Conservation (phyloP, 352 stramenopile species). For the Pythium volutum region DNA sequence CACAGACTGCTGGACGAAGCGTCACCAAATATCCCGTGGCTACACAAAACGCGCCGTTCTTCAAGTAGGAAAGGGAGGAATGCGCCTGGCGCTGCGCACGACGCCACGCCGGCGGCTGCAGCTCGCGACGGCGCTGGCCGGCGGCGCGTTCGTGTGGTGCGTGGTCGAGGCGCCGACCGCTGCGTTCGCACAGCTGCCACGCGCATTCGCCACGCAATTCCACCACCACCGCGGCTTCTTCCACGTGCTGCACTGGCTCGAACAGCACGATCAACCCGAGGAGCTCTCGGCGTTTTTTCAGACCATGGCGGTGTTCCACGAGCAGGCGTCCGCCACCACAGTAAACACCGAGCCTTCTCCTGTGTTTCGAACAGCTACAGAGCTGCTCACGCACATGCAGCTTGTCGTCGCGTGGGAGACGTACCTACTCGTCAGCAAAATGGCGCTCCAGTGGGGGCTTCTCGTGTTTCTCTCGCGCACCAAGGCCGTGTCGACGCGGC, state of each 20-base stretch:
- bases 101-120: slow-evolving; percentile 19
- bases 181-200: slow-evolving; percentile 34
- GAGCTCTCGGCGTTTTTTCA: slow-evolving; percentile 35
- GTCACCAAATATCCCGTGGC: neutral
- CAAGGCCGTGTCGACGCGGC: slow-evolving; percentile 30
- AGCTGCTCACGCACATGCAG: slow-evolving; percentile 21
- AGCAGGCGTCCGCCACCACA: neutral
- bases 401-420: slow-evolving; percentile 28
- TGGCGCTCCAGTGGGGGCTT: slow-evolving; percentile 45
- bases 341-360: neutral
- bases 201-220: slow-evolving; percentile 29
- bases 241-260: slow-evolving; percentile 51
- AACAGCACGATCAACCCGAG: slow-evolving; percentile 39
- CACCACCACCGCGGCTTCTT: slow-evolving; percentile 42
- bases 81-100: neutral
- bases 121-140: slow-evolving; percentile 28
- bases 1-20: slow-evolving; percentile 1
- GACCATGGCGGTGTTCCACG: slow-evolving; percentile 4
- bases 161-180: slow-evolving; percentile 30
- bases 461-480: slow-evolving; percentile 42
- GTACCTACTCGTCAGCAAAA: slow-evolving; percentile 35
- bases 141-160: slow-evolving; percentile 28
- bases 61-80: neutral
- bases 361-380: neutral
- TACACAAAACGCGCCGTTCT: neutral